A percentile compares a stretch with the other conserved stretches of the same genome.
Evolutionary conservation across 208 protist genomes (phyloP).

Genomic region (Phytomonas francai): DNA sequence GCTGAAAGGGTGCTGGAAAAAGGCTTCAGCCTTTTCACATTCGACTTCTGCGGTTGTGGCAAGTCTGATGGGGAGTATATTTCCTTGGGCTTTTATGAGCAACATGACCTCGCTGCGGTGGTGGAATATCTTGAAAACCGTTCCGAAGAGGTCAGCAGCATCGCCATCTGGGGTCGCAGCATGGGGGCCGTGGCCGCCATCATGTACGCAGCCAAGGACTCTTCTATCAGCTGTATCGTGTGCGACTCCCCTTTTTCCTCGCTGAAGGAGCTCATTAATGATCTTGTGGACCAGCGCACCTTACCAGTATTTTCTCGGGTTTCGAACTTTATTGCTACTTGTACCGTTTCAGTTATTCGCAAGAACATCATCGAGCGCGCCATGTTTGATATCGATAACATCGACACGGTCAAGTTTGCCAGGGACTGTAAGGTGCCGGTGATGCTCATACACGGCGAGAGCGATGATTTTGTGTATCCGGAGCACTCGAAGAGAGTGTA

Average conservation of each 20-base stretch:
- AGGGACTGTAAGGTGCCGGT: conserved; percentile 69
- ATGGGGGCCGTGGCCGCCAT: conserved; percentile 94
- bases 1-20: conserved; percentile 70
- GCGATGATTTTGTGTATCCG: conserved; percentile 88
- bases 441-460: conserved; percentile 86
- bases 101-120: conserved; percentile 87
- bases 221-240: conserved; percentile 84
- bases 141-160: conserved; percentile 50
- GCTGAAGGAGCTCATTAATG: conserved; percentile 69
- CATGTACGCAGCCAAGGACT: conserved; percentile 91
- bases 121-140: conserved; percentile 72
- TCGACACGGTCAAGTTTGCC: conserved; percentile 84
- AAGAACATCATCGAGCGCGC: conserved; percentile 81
- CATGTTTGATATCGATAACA: conserved; percentile 91
- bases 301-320: conserved; percentile 39
- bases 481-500: conserved; percentile 70
- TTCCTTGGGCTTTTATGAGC: conserved; percentile 93
- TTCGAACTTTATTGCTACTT: conserved; percentile 65
- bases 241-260: conserved; percentile 92
- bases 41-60: conserved; percentile 92
- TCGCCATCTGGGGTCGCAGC: conserved; percentile 89
- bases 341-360: conserved; percentile 78
- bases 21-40: conserved; percentile 87
- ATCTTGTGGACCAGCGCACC: conserved; percentile 63
- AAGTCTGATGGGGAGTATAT: conserved; percentile 93